Evolutionary conservation across 139 green algal genomes (phyloP), one percentile per base, ranked within the genome.

Genomic region (Tetraselmis chui): DNA sequence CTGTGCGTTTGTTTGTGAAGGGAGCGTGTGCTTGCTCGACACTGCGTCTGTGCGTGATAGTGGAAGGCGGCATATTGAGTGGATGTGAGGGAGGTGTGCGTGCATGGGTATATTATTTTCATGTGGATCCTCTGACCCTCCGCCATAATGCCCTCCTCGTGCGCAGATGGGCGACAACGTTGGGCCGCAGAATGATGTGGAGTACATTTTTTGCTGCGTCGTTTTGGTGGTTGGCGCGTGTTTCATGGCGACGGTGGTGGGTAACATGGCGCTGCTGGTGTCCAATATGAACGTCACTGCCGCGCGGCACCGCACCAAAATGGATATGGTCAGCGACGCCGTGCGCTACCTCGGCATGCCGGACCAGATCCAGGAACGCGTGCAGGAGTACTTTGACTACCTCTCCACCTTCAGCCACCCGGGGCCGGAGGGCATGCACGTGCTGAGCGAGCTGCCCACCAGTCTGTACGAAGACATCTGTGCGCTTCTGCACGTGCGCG

Each of bases 241-340:
- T 86, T 92, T 94, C 83, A 91, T 91, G 81, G 90, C 89, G 31
- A 90, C 89, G 32, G 79, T 94, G 29, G 82, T 94, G 24, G 90
- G 90, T 82, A 89, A 89, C 84, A 90, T 84, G 30, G 88, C 87
- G 1, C 80, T 92, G 84, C 87, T 94, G 30, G 85, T 94, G 58
- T 91, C 87, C 85, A 90, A 89, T 83, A 83, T 92, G 79, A 90
- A 94, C 83, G 88, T 87, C 28, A 92, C 87, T 1, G 85, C 86
- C 1, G 84, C 84, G 0, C 45, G 87, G 29, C 89, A 92, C 82
- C 89, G 88, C 75, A 82, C 90, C 77, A 91, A 91, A 82, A 88
- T 89, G 32, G 90, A 94, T 77, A 88, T 92, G n/a, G 82, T 92
- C 23, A 85, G 85, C 29, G 90, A 92, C 84, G 87, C 88, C 22